Conservation (phyloP, 257 asterid species). For the Anisodus acutangulus region DNA sequence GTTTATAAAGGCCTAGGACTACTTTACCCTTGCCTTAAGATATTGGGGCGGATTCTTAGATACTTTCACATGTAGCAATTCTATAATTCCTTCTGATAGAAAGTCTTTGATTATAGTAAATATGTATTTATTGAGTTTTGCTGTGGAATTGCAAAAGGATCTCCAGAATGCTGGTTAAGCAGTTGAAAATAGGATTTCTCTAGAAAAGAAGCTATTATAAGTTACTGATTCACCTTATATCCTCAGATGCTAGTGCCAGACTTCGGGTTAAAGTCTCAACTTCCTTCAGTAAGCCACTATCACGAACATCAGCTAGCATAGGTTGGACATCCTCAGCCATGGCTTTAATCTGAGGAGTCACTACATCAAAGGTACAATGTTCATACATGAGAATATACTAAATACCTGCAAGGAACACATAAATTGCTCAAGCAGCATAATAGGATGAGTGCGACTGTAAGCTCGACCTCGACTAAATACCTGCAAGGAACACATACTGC, state of each 20-base stretch:
- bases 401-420: slow-evolving; percentile 25
- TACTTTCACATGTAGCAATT: background rate
- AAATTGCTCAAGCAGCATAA: slow-evolving; percentile 25
- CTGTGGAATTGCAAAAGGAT: background rate
- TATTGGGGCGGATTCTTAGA: background rate
- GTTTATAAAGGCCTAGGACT: background rate
- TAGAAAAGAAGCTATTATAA: background rate
- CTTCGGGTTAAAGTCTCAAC: slow-evolving; percentile 86
- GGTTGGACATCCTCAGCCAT: slow-evolving; percentile 94
- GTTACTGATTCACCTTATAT: slow-evolving; percentile 60
- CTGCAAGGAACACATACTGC: background rate
- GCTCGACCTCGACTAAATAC: background rate
- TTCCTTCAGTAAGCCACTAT: slow-evolving; percentile 87
- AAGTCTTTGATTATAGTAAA: background rate
- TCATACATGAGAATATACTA: slow-evolving; percentile 57
- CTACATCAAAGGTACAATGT: slow-evolving; percentile 65
- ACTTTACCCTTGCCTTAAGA: background rate
- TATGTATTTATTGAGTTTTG: background rate
- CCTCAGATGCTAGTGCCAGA: slow-evolving; percentile 89
- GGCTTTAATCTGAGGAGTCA: slow-evolving; percentile 90
- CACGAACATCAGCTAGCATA: slow-evolving; percentile 80
- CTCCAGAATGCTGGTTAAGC: slow-evolving; percentile 13
- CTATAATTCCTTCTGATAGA: background rate
- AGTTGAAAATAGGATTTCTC: slow-evolving; percentile 15
- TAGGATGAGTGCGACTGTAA: slow-evolving; percentile 25